Evolutionary conservation across 148 eudicot genomes (phyloP).

Genomic region (Simmondsia chinensis): DNA sequence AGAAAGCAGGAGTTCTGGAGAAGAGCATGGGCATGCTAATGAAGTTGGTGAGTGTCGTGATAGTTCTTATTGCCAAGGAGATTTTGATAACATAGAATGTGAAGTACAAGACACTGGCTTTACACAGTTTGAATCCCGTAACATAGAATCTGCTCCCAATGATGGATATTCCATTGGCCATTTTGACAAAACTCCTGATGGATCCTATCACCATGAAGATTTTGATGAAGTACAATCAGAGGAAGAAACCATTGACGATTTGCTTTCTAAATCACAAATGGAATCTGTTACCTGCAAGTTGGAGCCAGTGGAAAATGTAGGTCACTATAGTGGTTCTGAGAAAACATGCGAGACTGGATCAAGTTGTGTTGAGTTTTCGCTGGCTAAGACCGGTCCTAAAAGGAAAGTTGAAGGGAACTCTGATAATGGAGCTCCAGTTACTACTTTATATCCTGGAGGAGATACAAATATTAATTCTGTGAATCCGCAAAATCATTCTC

Average conservation of each 20-base stretch:
- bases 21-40: constrained; percentile 13
- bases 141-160: no score
- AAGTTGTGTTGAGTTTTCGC: constrained; percentile 4
- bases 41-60: constrained; percentile 8
- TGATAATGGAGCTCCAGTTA: not conserved
- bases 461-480: constrained; percentile 7
- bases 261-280: constrained; percentile 15
- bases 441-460: not conserved
- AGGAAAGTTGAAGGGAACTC: constrained; percentile 3
- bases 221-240: constrained; percentile 11
- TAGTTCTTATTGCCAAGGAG: no score
- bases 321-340: constrained; percentile 5
- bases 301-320: not conserved
- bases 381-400: constrained; percentile 7
- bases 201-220: constrained; percentile 15
- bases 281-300: constrained; percentile 6
- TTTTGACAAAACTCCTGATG: constrained; percentile 22
- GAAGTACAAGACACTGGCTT: no score
- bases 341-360: constrained; percentile 14
- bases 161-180: no score
- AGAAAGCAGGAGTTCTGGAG: constrained; percentile 1
- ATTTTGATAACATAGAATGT: no score
- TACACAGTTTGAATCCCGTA: no score
- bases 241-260: constrained; percentile 10
- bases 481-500: constrained; percentile 5